A percentile compares a stretch with the other conserved stretches of the same genome.
These are phyloP conservation scores for Chlorella vulgaris DNA, from an alignment of 139 green algal genomes.

Conservation along the genomic window DNA sequence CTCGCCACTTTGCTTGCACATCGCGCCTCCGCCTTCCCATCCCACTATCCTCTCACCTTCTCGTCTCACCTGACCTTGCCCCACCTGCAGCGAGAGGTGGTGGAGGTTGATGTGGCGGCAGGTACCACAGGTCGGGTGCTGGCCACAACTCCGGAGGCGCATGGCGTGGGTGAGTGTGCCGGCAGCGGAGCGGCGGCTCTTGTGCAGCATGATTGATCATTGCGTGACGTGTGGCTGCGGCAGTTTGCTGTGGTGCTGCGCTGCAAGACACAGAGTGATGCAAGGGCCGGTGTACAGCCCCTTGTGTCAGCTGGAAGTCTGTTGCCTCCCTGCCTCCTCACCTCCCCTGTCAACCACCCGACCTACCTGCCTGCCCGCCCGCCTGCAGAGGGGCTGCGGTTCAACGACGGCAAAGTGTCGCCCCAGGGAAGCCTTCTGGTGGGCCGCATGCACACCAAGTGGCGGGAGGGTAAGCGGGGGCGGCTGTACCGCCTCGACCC, in stretches of 20 bases:
- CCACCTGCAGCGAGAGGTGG: slow-evolving; percentile 4
- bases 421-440: slow-evolving; percentile 52
- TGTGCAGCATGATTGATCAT: too few species aligned
- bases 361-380: not conserved
- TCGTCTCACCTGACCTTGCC: not conserved
- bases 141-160: slow-evolving; percentile 28
- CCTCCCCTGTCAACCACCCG: too few species aligned
- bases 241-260: too few species aligned
- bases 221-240: too few species aligned
- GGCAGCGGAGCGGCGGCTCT: slow-evolving; percentile 39
- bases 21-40: not conserved
- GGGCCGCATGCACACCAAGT: slow-evolving; percentile 54
- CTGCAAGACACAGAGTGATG: too few species aligned
- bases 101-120: slow-evolving; percentile 32
- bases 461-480: slow-evolving; percentile 46
- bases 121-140: not conserved
- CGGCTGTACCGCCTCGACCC: slow-evolving; percentile 48
- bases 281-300: too few species aligned
- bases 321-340: too few species aligned
- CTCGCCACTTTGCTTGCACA: too few species aligned
- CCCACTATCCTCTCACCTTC: not conserved
- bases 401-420: slow-evolving; percentile 61
- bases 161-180: slow-evolving; percentile 29
- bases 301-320: not conserved
- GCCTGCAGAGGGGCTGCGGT: slow-evolving; percentile 33